These are phyloP conservation scores for Dactylorhiza incarnata DNA, from an alignment of 106 monocot species.

Conservation along the genomic window DNA sequence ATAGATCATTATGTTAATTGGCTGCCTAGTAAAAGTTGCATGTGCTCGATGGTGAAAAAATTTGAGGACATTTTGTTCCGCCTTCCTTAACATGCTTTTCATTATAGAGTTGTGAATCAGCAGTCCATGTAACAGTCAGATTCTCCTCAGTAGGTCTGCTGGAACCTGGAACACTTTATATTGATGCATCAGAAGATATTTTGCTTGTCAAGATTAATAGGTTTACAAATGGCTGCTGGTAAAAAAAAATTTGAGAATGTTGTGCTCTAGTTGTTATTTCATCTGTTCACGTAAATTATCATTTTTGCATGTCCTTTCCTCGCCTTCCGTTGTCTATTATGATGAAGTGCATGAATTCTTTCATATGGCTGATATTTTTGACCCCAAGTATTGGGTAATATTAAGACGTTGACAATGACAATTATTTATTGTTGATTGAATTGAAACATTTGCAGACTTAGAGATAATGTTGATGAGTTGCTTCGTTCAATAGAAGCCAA, in stretches of 20 bases:
- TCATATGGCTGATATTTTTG: neutral
- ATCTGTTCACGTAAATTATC: neutral
- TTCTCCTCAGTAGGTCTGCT: neutral
- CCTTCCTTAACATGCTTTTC: neutral
- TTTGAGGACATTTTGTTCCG: neutral
- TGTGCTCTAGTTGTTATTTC: neutral
- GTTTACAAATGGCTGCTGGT: neutral
- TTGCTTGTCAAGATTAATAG: neutral
- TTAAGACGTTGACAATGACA: neutral
- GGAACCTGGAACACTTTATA: neutral
- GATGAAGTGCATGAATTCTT: neutral
- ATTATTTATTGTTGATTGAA: neutral
- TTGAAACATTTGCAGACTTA: constrained; percentile 43
- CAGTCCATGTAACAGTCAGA: neutral
- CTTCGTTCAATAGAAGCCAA: constrained; percentile 62
- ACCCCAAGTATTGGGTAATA: neutral
- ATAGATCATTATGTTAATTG: neutral
- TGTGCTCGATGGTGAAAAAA: neutral
- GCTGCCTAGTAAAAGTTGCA: neutral
- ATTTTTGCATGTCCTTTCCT: neutral
- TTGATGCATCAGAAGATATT: neutral
- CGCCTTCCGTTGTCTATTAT: neutral
- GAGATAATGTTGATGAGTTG: constrained; percentile 80
- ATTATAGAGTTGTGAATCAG: neutral
- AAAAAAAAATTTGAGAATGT: neutral